Percentiles rank a stretch among this genome's conserved stretches.
phyloP scores from a whole-genome alignment of 768 basidiomycete species.

The Boletus sensibilis region DNA sequence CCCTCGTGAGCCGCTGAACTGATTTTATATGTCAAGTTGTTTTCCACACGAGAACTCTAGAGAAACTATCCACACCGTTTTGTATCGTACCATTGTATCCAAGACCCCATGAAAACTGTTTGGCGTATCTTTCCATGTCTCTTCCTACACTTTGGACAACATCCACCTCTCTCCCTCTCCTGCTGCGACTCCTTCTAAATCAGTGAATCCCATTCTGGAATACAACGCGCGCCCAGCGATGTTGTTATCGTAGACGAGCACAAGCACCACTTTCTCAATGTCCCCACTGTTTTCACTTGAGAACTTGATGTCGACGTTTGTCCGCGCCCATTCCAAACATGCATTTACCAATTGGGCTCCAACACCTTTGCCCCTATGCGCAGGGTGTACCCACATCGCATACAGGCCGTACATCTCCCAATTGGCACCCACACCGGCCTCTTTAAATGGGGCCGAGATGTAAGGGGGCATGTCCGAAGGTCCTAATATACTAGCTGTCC shows the following conservation, averaged over 20 bases:
- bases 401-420: constrained; percentile 25
- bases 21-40: not conserved
- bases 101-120: not conserved
- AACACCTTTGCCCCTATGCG: constrained; percentile 26
- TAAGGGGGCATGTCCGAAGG: constrained; percentile 15
- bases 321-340: constrained; percentile 27
- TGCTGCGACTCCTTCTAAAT: constrained; percentile 6
- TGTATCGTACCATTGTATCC: not conserved
- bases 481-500: constrained; percentile 10
- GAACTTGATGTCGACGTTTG: constrained; percentile 14
- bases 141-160: constrained; percentile 33
- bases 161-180: constrained; percentile 23
- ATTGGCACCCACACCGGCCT: constrained; percentile 8
- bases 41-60: not conserved
- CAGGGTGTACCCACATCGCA: constrained; percentile 31
- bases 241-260: constrained; percentile 19
- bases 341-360: constrained; percentile 14
- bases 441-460: constrained; percentile 9
- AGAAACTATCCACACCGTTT: not conserved
- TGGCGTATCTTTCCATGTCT: no score
- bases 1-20: constrained; percentile 10
- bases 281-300: not conserved
- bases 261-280: constrained; percentile 16
- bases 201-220: constrained; percentile 20
- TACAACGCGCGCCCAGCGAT: constrained; percentile 18